Evolutionary conservation across 75 land plant species (phyloP).

Genomic region (Picea glauca): DNA sequence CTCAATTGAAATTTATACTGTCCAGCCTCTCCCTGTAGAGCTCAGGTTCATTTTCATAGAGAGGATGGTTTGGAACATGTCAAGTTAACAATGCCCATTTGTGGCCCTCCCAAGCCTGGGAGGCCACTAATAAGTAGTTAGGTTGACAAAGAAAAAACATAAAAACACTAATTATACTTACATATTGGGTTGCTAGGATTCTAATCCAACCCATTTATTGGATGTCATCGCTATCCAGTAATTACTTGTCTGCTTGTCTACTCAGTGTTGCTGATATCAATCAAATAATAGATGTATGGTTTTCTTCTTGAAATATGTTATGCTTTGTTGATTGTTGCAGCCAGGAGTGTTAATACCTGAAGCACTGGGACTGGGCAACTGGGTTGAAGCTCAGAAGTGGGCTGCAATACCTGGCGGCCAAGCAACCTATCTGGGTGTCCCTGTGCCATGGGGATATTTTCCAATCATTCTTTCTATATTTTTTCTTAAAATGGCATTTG

Average conservation of each 20-base stretch:
- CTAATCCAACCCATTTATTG: too few relatives aligned
- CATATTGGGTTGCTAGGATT: too few relatives aligned
- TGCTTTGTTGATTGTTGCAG: constrained; percentile 41
- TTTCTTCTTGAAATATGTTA: not conserved
- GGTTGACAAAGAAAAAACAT: too few relatives aligned
- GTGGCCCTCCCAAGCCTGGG: too few relatives aligned
- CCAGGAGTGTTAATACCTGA: constrained; percentile 92
- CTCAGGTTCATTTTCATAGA: too few relatives aligned
- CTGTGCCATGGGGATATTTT: constrained; percentile 96
- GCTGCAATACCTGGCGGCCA: constrained; percentile 92
- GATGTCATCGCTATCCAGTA: too few relatives aligned
- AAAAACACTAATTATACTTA: too few relatives aligned
- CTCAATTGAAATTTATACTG: too few relatives aligned
- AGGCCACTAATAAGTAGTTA: too few relatives aligned
- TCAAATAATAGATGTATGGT: not conserved
- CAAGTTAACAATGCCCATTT: too few relatives aligned
- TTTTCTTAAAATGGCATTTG: constrained; percentile 89
- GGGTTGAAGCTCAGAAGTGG: constrained; percentile 99
- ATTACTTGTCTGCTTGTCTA: not conserved
- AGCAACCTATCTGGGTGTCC: constrained; percentile 91
- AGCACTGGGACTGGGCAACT: constrained; percentile 95
- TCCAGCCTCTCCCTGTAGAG: too few relatives aligned
- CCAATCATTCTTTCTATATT: constrained; percentile 88
- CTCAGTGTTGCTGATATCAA: not conserved
- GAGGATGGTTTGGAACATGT: too few relatives aligned